Conservation (phyloP, 805 yeast genomes). For the Ogataea pignaliae region DNA sequence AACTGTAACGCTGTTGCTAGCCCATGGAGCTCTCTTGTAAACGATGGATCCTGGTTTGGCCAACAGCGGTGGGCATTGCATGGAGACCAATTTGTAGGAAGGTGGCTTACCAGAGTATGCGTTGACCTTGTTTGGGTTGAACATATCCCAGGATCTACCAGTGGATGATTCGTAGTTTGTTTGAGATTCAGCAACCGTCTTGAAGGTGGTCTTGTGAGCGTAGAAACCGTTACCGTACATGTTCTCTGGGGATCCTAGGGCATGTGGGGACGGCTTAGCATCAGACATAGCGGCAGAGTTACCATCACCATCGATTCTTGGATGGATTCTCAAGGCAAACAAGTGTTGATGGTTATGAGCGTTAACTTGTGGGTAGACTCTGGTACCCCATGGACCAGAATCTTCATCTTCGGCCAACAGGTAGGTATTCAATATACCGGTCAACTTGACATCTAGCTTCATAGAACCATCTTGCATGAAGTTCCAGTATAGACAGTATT, state of each 20-base stretch:
- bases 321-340: constrained; percentile 73
- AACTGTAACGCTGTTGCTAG: constrained; percentile 60
- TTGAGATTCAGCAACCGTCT: constrained; percentile 62
- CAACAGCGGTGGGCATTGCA: constrained; percentile 67
- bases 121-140: constrained; percentile 65
- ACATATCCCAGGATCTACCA: constrained; percentile 72
- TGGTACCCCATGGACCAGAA: constrained; percentile 73
- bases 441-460: constrained; percentile 71
- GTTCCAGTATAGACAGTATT: constrained; percentile 79
- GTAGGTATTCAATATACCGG: constrained; percentile 79
- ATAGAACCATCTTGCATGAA: constrained; percentile 83
- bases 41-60: constrained; percentile 74
- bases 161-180: constrained; percentile 58
- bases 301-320: constrained; percentile 75
- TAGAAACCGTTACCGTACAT: constrained; percentile 75
- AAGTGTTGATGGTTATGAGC: constrained; percentile 88
- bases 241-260: constrained; percentile 64
- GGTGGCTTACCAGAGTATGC: constrained; percentile 71
- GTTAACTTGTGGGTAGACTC: constrained; percentile 73
- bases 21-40: constrained; percentile 81
- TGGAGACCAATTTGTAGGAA: constrained; percentile 71
- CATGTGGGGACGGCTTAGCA: constrained; percentile 53
- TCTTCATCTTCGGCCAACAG: constrained; percentile 60
- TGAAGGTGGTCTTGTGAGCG: constrained; percentile 60
- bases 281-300: constrained; percentile 70